Evolutionary conservation across 1,284 basidiomycete genomes (phyloP), one percentile per base, ranked within the genome.

Genomic region (Fomitopsis pinicola): DNA sequence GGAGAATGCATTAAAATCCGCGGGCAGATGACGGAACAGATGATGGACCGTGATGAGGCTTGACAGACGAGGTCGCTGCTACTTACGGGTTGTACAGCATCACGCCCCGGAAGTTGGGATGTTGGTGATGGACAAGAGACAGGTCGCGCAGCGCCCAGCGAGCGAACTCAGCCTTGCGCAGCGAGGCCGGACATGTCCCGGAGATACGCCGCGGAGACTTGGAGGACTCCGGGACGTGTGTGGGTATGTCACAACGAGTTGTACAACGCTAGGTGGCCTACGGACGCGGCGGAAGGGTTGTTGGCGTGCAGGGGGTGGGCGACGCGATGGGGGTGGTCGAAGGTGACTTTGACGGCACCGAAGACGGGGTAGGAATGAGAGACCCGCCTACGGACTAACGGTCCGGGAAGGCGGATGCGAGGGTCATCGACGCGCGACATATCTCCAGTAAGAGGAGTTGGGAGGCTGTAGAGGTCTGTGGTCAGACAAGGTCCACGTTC

Each of bases 391-490:
- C 38, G 30, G 60, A 2, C 52, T 17, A 48, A 17, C 57, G 56
- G 54, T 17, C 33, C 50, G 57, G 36, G 22, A 40, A 44, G 28
- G 57, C 44, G 53, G 30, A 19, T 46, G 56, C 46, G 14, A 40
- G 42, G 10, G 52, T 71, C 70, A 89, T 78, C 87, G 79, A 67
- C 86, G 82, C 17, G 83, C 82, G 61, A 89, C 75, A 67, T 86
- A 88, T 68, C 84, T 77, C 87, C 87, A 89, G 72, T 84, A 89
- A n/a, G 69, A 50, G 55, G 72, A 61, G 64, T 88, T 89, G 44
- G 87, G 87, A 62, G 87, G 87, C 81, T 87, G 71, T 62, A 66
- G 67, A 63, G 61, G 60, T 50, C 62, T 19, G 19, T 61, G 46
- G 46, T 50, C 53, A 56, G 59, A 58, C 42, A 59, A 48, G 46